Base-by-base conservation (phyloP, 176 grass and related monocot genomes). In the Puccinellia tenuiflora region DNA sequence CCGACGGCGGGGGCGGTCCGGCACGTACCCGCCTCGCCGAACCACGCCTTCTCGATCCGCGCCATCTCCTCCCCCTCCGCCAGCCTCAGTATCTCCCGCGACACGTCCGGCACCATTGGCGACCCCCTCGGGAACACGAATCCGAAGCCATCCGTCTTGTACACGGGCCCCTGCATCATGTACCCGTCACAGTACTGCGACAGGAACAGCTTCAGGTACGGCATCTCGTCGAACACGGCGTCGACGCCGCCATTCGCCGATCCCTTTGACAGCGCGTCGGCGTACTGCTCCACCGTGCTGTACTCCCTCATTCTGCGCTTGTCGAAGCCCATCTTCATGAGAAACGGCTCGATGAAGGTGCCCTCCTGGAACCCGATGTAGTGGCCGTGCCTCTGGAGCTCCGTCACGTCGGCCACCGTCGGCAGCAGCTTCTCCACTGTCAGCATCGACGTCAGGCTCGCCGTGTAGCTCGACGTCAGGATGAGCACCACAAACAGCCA, bases 401-500 rank as follows among this genome's bases (percentile, higher is more conserved):
- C 86, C 14, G 29, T 82, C 43, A 93, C 71, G 77, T 90, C 82
- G 5, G 86, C 88, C 59, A 86, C 89, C 9, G 87, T 83, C 7
- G 91, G 94, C 69, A 75, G 67, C 16, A 98, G 84, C 81, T 98
- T 88, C 85, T 98, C 90, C 20, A 98, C 92, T 0, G 95, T 98
- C 30, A 95, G 82, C 50, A 95, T 95, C 1, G 95, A 98, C 33
- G 95, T 93, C 67, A 98, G 85, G 88, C 90, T 95, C 6, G 92
- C 96, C 18, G 96, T 98, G 85, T 98, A 98, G 85, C 96, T 98
- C 3, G 92, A 94, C 5, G 91, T 90, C 64, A 97, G 63, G 76
- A 97, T 97, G 10, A 97, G 89, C 61, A 97, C 94, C 2, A 93
- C 89, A 22, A 97, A 93, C 30, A 93, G 88, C 94, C 94, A 97